Evolutionary conservation across 2,329 filamentous ascomycete genomes (phyloP), one percentile per base, ranked within the genome.

Genomic region (Paraconiothyrium sp.): DNA sequence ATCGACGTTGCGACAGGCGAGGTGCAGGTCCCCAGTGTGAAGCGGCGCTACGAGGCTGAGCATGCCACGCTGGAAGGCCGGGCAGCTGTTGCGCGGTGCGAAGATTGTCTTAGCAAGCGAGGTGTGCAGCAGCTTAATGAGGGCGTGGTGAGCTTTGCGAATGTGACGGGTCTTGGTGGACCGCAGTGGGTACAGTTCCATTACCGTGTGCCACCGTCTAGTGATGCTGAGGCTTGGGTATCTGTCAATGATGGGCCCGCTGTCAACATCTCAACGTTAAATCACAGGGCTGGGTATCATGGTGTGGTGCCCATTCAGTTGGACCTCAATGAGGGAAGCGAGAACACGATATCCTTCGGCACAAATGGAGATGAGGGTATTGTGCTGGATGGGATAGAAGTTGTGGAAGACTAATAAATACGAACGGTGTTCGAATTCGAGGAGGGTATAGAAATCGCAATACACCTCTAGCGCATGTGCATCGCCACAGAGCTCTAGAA

Each of bases 171-270:
- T 16, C 76, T 74, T 8, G 79, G 77, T 24, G 62, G 65, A 16
- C 60, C 70, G 11, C 74, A 80, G 59, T 81, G 79, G 78, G 65
- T 80, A 16, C 73, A 77, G 35, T 69, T 81, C 59, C 76, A 79
- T 64, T 80, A 79, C 64, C 70, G 63, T 5, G 73, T 77, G 44
- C 73, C 68, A 41, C 69, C 75, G 46, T 70, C 69, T 46, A 30
- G 34, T 14, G 48, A 35, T 1, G 76, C 75, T 24, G 73, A 79
- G 56, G 77, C 75, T 3, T 72, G 78, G 49, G 71, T 81, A 22
- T 66, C 64, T 14, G 70, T 80, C 47, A 81, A 81, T 46, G 71
- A 76, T 20, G 68, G 74, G 47, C 64, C 67, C 4, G 64, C 76
- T 5, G 71, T 76, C 24, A 80, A 80, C 61, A 71, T 81, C 49